Percentiles rank a stretch among this genome's conserved stretches.
These are phyloP conservation scores for Leccinum subrobustum DNA, from an alignment of 1,284 basidiomycete genomes.

Conservation along the genomic window DNA sequence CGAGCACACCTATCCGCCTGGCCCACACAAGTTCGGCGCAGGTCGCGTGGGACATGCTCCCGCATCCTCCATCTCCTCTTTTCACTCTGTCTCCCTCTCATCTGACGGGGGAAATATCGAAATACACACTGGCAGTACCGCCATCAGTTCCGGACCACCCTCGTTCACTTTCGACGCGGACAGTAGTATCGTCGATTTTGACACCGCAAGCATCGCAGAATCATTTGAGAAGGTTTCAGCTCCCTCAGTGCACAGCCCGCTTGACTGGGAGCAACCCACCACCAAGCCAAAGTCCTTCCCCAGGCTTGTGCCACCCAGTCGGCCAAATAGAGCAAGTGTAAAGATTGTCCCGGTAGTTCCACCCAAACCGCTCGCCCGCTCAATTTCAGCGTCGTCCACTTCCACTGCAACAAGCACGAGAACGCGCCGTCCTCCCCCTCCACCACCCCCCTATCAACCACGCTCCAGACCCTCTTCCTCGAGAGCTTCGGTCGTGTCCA, in stretches of 20 bases:
- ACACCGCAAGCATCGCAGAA: conserved; percentile 60
- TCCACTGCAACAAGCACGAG: conserved; percentile 31
- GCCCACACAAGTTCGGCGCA: conserved; percentile 37
- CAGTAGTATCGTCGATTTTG: conserved; percentile 39
- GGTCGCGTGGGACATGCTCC: conserved; percentile 49
- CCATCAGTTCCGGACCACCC: conserved; percentile 28
- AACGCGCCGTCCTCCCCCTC: conserved; percentile 36
- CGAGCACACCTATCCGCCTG: conserved; percentile 55
- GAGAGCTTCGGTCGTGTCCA: conserved; percentile 41
- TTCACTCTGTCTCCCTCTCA: conserved; percentile 78
- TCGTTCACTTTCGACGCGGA: conserved; percentile 49
- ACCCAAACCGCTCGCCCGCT: conserved; percentile 32
- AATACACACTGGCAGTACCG: conserved; percentile 16
- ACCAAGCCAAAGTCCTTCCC: conserved; percentile 21
- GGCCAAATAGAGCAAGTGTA: conserved; percentile 50
- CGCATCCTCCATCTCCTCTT: conserved; percentile 73
- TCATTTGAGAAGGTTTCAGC: conserved; percentile 70
- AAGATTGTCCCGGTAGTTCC: conserved; percentile 28
- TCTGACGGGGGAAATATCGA: conserved; percentile 55
- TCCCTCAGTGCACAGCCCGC: conserved; percentile 40
- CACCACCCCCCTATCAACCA: conserved; percentile 34
- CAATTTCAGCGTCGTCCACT: conserved; percentile 31
- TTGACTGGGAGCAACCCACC: conserved; percentile 47
- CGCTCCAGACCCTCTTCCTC: conserved; percentile 33
- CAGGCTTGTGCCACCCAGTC: conserved; percentile 48